Base-by-base conservation (phyloP, 2,329 filamentous ascomycete species). In the Talaromyces amestolkiae region DNA sequence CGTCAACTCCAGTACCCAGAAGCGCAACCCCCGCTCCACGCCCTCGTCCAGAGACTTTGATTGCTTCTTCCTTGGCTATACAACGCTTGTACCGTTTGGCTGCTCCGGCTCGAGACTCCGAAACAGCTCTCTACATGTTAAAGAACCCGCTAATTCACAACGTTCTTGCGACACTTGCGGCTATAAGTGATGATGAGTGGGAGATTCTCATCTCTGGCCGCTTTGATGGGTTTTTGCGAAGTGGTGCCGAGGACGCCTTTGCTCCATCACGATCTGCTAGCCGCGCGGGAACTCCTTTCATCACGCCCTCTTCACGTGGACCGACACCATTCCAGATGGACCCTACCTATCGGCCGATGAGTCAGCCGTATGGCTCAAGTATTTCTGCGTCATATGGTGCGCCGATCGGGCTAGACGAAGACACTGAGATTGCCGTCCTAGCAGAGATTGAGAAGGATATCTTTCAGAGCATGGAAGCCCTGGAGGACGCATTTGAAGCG, bases 161-260 rank as follows among this genome's bases (percentile, higher is more conserved):
- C 72, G 87, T 97, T 37, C 86, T 98, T 3, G 89, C 92, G 47
- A 97, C 94, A 0, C 84, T 97, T 59, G 89, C 91, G 41, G 92
- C 93, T 61, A 95, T 98, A 71, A 95, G 90, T 74, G 86, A 89
- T 56, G 91, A 91, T n/a, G 94, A 98, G 77, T 98, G 94, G 94
- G 94, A 97, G 68, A 96, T 98, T 64, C 84, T 98, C 13, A 92
- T 90, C 4, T 97, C 94, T 0, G 94, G 94, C 33, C 90, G 94
- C 33, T 98, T 98, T 72, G 93, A 97, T 74, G 94, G 94, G 3
- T 98, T 98, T 79, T 84, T 97, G 22, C 96, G 94, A 87, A 96
- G 92, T 53, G 94, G 94, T 24, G 92, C 92, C 7, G 93, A 97
- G 69, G 82, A 85, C 56, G 56, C 73, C 10, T 72, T 79, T 6